These are phyloP conservation scores for Clohesyomyces aquaticus DNA, from an alignment of 495 filamentous ascomycete species.

Conservation along the genomic window DNA sequence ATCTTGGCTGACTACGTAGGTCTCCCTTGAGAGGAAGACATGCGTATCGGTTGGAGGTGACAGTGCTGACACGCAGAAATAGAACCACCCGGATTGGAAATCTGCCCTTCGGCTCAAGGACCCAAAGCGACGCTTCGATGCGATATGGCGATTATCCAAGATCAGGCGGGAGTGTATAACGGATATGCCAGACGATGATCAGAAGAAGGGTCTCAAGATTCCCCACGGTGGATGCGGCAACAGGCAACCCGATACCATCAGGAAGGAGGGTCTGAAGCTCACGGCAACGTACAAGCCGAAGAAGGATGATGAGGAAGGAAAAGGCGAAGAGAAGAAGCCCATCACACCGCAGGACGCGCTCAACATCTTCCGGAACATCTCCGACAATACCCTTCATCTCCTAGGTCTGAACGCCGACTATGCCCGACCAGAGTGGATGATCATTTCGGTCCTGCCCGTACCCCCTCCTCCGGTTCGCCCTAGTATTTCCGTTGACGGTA, in stretches of 20 bases:
- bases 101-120: conserved; percentile 82
- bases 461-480: conserved; percentile 94
- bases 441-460: conserved; percentile 91
- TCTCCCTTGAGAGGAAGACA: conserved; percentile 60
- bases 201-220: conserved; percentile 51
- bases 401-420: conserved; percentile 92
- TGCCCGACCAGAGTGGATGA: conserved; percentile 97
- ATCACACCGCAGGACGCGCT: conserved; percentile 84
- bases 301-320: conserved; percentile 70
- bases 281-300: conserved; percentile 77
- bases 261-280: conserved; percentile 80
- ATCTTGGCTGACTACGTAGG: conserved; percentile 94
- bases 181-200: conserved; percentile 65
- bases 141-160: conserved; percentile 87
- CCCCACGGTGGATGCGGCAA: conserved; percentile 93
- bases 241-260: conserved; percentile 75
- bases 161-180: conserved; percentile 80
- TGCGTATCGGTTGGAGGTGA: conserved; percentile 11
- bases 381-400: conserved; percentile 75
- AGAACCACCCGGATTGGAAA: conserved; percentile 83
- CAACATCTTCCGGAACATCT: conserved; percentile 81
- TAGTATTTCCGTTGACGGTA: conserved; percentile 92
- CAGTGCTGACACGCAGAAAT: conserved; percentile 63
- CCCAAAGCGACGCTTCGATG: conserved; percentile 89
- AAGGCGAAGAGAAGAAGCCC: conserved; percentile 76